Evolutionary conservation across 2,329 filamentous ascomycete genomes (phyloP).

Genomic region (Aspergillus ruber): DNA sequence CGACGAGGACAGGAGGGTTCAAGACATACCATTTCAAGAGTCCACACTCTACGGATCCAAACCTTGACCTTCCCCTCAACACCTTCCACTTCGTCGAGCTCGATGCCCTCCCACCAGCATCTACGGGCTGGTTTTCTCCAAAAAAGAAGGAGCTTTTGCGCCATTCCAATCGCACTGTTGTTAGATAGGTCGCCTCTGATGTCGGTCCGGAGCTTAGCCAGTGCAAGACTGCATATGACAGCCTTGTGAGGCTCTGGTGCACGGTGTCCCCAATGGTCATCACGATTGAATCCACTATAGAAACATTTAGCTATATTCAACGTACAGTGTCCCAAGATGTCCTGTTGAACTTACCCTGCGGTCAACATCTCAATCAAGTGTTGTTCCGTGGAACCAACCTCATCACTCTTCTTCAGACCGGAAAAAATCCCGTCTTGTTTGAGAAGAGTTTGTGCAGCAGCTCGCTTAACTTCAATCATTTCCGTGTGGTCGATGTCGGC

Average conservation of each 20-base stretch:
- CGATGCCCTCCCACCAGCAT: constrained; percentile 99
- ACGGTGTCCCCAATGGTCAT: constrained; percentile 91
- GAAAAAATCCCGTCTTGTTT: constrained; percentile 94
- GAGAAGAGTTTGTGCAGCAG: constrained; percentile 77
- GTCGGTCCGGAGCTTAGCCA: constrained; percentile 87
- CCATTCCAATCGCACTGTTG: constrained; percentile 84
- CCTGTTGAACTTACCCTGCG: constrained; percentile 64
- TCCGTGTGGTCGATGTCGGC: constrained; percentile 77
- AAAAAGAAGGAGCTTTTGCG: constrained; percentile 93
- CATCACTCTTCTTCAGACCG: constrained; percentile 87
- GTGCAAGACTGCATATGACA: constrained; percentile 91
- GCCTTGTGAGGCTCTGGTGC: constrained; percentile 98
- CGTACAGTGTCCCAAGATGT: background rate
- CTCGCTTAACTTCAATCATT: constrained; percentile 95
- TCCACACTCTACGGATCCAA: constrained; percentile 98
- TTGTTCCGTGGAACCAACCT: constrained; percentile 92
- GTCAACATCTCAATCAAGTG: constrained; percentile 99
- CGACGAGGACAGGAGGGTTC: background rate
- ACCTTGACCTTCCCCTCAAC: constrained; percentile 91
- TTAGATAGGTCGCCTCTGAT: constrained; percentile 71
- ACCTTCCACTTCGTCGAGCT: constrained; percentile 81
- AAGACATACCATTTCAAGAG: constrained; percentile 76
- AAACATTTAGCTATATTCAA: constrained; percentile 9
- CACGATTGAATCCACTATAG: constrained; percentile 84
- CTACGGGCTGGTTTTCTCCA: constrained; percentile 94